Conservation (phyloP, 768 basidiomycete genomes). For the Mrakia blollopis region DNA sequence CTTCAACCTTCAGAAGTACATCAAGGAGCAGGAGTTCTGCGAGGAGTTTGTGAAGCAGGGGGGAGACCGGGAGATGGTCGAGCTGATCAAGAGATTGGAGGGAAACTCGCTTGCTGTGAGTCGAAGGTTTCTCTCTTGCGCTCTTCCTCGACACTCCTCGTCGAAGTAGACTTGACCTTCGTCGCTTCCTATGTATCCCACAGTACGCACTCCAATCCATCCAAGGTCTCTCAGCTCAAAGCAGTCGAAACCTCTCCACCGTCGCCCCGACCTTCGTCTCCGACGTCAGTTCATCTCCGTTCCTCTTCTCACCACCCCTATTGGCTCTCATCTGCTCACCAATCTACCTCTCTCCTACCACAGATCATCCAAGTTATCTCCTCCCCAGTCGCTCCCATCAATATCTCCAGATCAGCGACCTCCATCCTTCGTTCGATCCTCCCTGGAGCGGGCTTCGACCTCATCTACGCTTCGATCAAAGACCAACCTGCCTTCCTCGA, state of each 20-base stretch:
- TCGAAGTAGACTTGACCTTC: background rate
- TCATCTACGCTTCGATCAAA: conserved; percentile 76
- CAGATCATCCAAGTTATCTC: conserved; percentile 65
- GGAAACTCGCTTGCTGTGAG: conserved; percentile 71
- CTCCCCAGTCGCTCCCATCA: conserved; percentile 69
- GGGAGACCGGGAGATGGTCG: conserved; percentile 66
- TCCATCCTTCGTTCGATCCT: conserved; percentile 62
- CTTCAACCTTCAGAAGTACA: conserved; percentile 73
- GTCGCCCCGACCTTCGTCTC: background rate
- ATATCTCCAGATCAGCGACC: conserved; percentile 85
- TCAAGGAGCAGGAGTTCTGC: conserved; percentile 59
- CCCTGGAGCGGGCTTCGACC: conserved; percentile 41
- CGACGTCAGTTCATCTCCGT: background rate
- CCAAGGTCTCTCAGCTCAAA: background rate
- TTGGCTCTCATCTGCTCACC: background rate
- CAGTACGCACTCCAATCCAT: conserved; percentile 15
- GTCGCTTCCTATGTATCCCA: background rate
- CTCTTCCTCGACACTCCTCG: background rate
- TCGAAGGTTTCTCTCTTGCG: background rate
- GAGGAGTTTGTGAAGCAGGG: conserved; percentile 68
- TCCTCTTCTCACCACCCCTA: background rate
- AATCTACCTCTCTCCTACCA: background rate
- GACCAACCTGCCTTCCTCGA: conserved; percentile 49
- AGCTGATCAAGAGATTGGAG: conserved; percentile 59
- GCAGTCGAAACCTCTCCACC: background rate